A percentile compares a stretch with the other conserved stretches of the same genome.
phyloP scores from a whole-genome alignment of 441 rosid genomes.

The Macaranga tanarius region DNA sequence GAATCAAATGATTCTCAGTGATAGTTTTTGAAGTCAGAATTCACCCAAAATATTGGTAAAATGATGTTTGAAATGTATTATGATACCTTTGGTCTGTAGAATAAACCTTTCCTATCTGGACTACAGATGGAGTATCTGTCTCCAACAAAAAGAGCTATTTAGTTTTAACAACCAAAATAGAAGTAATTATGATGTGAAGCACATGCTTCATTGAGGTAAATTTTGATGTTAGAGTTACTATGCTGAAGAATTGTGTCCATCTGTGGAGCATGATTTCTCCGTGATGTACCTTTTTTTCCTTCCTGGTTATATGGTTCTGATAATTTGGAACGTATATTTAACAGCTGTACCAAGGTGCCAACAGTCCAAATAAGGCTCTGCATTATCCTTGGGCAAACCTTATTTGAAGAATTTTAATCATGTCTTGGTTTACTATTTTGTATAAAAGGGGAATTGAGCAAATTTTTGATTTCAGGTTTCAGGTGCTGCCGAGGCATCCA shows the following conservation, averaged over 20 bases:
- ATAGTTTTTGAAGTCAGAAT: not conserved
- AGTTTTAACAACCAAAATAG: no score
- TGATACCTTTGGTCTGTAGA: not conserved
- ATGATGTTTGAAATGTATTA: not conserved
- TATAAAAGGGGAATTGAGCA: not conserved
- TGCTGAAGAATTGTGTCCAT: not conserved
- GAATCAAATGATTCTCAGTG: not conserved
- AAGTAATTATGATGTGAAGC: not conserved
- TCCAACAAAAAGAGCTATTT: no score
- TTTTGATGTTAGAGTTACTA: not conserved
- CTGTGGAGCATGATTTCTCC: not conserved
- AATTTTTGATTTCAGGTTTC: conserved; percentile 47
- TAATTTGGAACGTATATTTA: not conserved
- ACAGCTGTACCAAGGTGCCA: not conserved
- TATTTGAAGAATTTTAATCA: not conserved
- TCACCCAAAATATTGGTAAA: not conserved
- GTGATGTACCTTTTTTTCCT: not conserved
- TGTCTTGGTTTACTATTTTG: not conserved
- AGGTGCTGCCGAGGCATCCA: conserved; percentile 76
- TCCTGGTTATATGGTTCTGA: not conserved
- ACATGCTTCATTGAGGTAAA: not conserved
- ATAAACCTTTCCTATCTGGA: not conserved
- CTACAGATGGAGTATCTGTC: not conserved
- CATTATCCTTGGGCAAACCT: not conserved
- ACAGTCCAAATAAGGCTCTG: not conserved